Evolutionary conservation across 768 basidiomycete species (phyloP), one percentile per base, ranked within the genome.

Genomic region (Lentinula aciculospora): DNA sequence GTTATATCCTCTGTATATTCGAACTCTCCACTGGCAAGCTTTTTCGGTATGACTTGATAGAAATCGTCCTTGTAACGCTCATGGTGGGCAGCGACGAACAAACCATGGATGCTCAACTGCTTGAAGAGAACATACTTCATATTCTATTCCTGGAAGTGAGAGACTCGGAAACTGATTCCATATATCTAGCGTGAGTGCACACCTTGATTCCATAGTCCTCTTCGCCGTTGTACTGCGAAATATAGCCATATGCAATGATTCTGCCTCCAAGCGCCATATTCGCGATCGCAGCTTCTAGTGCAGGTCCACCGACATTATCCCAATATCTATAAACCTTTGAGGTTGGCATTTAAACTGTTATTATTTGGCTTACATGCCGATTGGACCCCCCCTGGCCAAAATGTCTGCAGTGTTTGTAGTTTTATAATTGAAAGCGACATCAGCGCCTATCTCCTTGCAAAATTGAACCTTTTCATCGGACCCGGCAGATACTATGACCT

Each of bases 401-500:
- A 86, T 72, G 8, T 84, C 80, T 1, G 63, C 63, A 0, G 80
- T 82, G 45, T 72, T 71, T 0, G 73, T 73, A 0, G 78, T 88
- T 76, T 91, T 87, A 71, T 87, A 89, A 67, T 90, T 88, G 73
- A 88, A 89, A 0, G 77, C 82, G 3, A 85, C 78, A 61, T 91
- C 87, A 0, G 82, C 81, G 0, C 86, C 88, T 23, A 87, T 62
- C 3, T 76, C 75, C 48, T 76, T 77, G 69, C 86, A 69, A 63
- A 79, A 87, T 4, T 74, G 66, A 9, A 90, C 84, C 68, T 92
- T 90, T 54, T 86, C 84, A 19, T 89, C 86, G 0, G 82, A 81
- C 1, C 89, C 86, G 0, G 86, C 84, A 1, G 83, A 86, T 0
- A 80, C 85, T 51, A 92, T 86, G 40, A 90, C 88, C 62, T 84